phyloP scores from a whole-genome alignment of 331 rosid genomes.

The Quercus lobata region DNA sequence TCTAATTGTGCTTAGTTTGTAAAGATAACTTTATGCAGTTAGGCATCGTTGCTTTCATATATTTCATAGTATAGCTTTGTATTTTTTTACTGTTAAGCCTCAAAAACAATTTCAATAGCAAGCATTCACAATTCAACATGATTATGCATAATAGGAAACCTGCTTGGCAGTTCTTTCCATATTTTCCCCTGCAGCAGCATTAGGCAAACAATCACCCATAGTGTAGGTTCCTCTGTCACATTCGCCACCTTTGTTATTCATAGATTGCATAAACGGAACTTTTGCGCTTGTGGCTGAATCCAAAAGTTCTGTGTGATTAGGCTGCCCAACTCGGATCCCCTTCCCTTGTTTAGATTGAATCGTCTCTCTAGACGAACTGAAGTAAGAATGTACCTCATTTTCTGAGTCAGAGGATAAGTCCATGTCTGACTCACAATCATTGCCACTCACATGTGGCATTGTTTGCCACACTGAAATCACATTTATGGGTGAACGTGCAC shows the following conservation, averaged over 20 bases:
- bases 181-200: not conserved
- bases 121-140: not conserved
- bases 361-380: not conserved
- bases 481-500: slow-evolving; percentile 1
- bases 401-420: slow-evolving; percentile 20
- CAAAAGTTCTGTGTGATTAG: not conserved
- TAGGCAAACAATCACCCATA: not conserved
- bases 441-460: not conserved
- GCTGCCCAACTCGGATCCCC: not conserved
- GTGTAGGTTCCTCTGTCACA: not conserved
- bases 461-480: not conserved
- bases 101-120: not conserved
- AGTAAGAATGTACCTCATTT: not conserved
- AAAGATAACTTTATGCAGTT: not conserved
- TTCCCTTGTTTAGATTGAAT: not conserved
- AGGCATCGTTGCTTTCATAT: not conserved
- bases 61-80: not conserved
- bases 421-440: slow-evolving; percentile 16
- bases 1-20: too few species aligned
- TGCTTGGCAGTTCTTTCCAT: not conserved
- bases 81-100: not conserved
- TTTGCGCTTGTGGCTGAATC: slow-evolving; percentile 19
- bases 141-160: not conserved
- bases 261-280: not conserved
- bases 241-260: not conserved